Evolutionary conservation across 2,329 filamentous ascomycete species (phyloP).

Genomic region (Calonectria montana): DNA sequence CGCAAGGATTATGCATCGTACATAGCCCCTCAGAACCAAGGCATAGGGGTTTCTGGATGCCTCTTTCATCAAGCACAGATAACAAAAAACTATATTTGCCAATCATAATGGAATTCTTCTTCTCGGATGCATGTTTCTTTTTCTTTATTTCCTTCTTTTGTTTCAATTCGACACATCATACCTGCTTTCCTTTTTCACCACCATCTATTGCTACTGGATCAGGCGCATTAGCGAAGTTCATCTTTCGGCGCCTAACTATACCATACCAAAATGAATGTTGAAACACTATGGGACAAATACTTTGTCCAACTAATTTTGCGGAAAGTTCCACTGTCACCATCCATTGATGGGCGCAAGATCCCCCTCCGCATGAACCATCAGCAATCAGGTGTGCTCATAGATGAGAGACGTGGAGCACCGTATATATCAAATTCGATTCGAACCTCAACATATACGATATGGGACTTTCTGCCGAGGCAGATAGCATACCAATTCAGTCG

Average conservation of each 20-base stretch:
- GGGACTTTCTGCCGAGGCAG: conserved; percentile 88
- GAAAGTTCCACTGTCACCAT: neutral
- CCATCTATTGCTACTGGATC: too few species aligned
- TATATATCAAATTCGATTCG: conserved; percentile 75
- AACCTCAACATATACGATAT: conserved; percentile 84
- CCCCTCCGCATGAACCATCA: neutral
- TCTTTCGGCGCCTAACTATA: neutral
- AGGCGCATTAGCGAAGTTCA: too few species aligned
- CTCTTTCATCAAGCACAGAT: neutral
- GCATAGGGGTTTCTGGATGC: neutral
- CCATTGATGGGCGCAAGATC: neutral
- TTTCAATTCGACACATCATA: too few species aligned
- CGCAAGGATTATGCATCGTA: neutral
- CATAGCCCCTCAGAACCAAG: neutral
- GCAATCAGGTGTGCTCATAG: conserved; percentile 48
- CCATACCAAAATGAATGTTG: neutral
- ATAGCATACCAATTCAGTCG: conserved; percentile 88
- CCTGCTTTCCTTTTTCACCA: too few species aligned
- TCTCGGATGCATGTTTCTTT: too few species aligned
- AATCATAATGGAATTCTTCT: too few species aligned
- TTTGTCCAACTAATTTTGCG: neutral
- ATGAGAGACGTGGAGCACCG: conserved; percentile 60
- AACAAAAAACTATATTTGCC: neutral
- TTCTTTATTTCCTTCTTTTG: too few species aligned
- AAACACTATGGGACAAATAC: neutral